Evolutionary conservation across 1,139 yeast genomes (phyloP).

Genomic region (Zygoascus sp.): DNA sequence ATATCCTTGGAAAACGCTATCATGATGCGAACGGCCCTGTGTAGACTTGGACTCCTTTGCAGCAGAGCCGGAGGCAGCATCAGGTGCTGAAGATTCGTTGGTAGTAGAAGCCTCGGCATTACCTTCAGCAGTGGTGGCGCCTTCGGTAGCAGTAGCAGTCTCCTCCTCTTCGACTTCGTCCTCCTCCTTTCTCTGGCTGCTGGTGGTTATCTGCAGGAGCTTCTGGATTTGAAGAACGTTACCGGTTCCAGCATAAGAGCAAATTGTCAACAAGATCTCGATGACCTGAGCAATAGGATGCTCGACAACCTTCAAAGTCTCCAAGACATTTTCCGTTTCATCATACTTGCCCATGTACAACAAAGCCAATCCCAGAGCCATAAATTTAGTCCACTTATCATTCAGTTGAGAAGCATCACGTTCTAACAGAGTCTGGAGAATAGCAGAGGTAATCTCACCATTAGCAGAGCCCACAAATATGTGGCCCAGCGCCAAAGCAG

Average conservation of each 20-base stretch:
- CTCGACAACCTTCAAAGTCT: slow-evolving; percentile 90
- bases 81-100: slow-evolving; percentile 4
- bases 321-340: slow-evolving; percentile 91
- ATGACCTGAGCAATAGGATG: slow-evolving; percentile 89
- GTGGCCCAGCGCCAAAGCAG: slow-evolving; percentile 91
- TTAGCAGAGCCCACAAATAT: slow-evolving; percentile 94
- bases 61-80: slow-evolving; percentile 9
- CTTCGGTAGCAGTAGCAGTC: slow-evolving; percentile 22
- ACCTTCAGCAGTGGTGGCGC: slow-evolving; percentile 25
- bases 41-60: slow-evolving; percentile 28
- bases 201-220: slow-evolving; percentile 59
- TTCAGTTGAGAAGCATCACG: slow-evolving; percentile 73
- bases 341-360: slow-evolving; percentile 93
- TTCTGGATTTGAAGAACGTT: slow-evolving; percentile 94
- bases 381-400: slow-evolving; percentile 81
- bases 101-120: slow-evolving; percentile 20
- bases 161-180: slow-evolving; percentile 40
- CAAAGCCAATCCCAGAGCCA: slow-evolving; percentile 89
- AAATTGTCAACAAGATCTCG: slow-evolving; percentile 83
- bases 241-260: slow-evolving; percentile 98
- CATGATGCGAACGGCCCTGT: slow-evolving; percentile 33
- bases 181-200: slow-evolving; percentile 43
- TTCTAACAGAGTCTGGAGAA: slow-evolving; percentile 84
- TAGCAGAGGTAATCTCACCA: slow-evolving; percentile 88
- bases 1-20: slow-evolving; percentile 73